These are phyloP conservation scores for Saccharomycopsis javanensis DNA, from an alignment of 805 yeast species.

Conservation along the genomic window DNA sequence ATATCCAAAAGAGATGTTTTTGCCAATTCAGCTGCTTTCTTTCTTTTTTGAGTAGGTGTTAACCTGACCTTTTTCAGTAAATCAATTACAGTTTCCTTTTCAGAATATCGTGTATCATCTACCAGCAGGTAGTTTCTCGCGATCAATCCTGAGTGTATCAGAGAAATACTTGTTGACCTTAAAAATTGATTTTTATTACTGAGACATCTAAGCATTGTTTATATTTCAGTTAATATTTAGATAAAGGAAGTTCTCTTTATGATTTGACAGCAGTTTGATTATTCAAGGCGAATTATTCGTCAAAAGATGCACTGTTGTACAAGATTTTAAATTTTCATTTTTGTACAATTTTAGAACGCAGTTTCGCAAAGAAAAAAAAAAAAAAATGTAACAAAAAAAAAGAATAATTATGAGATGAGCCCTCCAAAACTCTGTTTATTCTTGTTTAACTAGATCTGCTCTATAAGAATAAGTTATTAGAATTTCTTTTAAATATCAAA, in stretches of 20 bases:
- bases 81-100: background rate
- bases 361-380: background rate
- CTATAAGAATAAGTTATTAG: background rate
- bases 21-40: constrained; percentile 22
- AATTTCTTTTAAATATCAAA: too few species aligned
- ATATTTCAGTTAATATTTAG: too few species aligned
- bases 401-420: background rate
- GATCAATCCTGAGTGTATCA: background rate
- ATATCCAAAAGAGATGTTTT: constrained; percentile 23
- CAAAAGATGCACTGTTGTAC: background rate
- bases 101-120: background rate
- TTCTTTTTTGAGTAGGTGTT: constrained; percentile 14
- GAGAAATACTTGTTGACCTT: background rate
- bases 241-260: too few species aligned
- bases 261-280: too few species aligned
- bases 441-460: too few species aligned
- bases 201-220: background rate
- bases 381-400: too few species aligned
- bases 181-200: background rate
- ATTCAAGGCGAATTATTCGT: too few species aligned
- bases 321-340: background rate
- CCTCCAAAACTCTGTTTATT: background rate
- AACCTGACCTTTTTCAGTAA: background rate
- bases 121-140: background rate
- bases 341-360: background rate